Conservation (phyloP, 495 filamentous ascomycete species). For the Xylona heveae region DNA sequence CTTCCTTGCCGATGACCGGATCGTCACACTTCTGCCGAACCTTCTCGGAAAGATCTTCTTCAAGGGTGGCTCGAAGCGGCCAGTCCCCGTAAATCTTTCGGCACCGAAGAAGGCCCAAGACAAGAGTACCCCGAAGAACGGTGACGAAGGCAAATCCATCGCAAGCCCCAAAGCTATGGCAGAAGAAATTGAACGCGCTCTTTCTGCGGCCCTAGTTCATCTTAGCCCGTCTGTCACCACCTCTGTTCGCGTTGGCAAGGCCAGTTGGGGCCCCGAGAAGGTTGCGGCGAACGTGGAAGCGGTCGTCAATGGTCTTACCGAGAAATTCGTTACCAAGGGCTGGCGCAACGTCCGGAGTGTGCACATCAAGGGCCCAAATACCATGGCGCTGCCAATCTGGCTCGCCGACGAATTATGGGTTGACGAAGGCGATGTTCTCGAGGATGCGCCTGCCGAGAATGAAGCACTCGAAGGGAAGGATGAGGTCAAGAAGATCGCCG, state of each 20-base stretch:
- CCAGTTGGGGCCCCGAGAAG: constrained; percentile 49
- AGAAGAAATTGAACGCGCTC: constrained; percentile 46
- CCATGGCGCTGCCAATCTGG: constrained; percentile 78
- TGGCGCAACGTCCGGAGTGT: constrained; percentile 68
- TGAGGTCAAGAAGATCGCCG: constrained; percentile 16
- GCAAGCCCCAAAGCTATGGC: constrained; percentile 33
- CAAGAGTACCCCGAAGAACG: constrained; percentile 32
- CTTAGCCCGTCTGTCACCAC: constrained; percentile 42
- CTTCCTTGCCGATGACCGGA: constrained; percentile 71
- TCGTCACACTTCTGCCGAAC: constrained; percentile 53
- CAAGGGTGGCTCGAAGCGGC: constrained; percentile 54
- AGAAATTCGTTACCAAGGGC: constrained; percentile 58
- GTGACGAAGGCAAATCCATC: constrained; percentile 9
- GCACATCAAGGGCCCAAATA: constrained; percentile 75
- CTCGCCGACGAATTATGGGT: constrained; percentile 78
- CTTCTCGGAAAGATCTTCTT: constrained; percentile 78
- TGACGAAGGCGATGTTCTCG: constrained; percentile 56
- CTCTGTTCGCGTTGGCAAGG: constrained; percentile 49
- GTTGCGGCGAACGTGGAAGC: constrained; percentile 59
- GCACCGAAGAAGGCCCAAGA: constrained; percentile 40
- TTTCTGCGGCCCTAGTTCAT: constrained; percentile 51
- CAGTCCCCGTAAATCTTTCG: constrained; percentile 60
- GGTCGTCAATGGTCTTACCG: constrained; percentile 42
- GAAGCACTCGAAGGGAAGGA: constrained; percentile 14
- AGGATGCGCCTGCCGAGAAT: constrained; percentile 29